phyloP scores from a whole-genome alignment of 2,329 filamentous ascomycete genomes.

The Colletotrichum sp. region DNA sequence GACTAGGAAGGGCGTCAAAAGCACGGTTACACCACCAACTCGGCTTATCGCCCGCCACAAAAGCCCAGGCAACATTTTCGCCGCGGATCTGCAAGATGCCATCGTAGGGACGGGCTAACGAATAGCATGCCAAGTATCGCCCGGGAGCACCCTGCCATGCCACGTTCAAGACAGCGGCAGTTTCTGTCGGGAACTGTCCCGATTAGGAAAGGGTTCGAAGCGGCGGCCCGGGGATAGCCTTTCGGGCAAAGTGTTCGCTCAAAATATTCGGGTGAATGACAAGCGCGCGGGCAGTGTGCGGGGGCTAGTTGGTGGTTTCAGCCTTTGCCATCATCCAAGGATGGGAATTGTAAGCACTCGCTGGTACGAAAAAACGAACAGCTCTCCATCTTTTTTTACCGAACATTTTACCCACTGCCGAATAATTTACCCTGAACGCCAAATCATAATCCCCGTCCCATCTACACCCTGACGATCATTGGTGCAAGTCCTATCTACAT shows the following conservation, averaged over 20 bases:
- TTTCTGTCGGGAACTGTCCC: background rate
- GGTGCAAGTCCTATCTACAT: background rate
- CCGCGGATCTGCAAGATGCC: background rate
- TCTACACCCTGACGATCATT: background rate
- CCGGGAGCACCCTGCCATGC: background rate
- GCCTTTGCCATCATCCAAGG: background rate
- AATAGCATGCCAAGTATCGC: background rate
- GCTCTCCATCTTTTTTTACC: background rate
- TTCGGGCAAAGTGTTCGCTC: background rate
- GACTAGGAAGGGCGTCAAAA: background rate
- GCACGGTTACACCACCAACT: background rate
- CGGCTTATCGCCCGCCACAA: background rate
- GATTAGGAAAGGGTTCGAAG: background rate
- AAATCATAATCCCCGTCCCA: background rate
- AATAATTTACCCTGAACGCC: background rate
- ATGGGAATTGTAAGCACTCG: background rate
- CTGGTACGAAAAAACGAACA: fast-evolving
- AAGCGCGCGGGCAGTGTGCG: background rate
- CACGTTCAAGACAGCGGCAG: background rate
- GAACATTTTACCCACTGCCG: background rate
- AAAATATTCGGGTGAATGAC: background rate
- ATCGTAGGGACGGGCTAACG: background rate
- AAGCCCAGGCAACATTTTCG: background rate
- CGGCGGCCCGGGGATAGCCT: background rate
- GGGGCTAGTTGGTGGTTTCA: background rate